Percentiles rank a stretch among this genome's conserved stretches.
Conservation (phyloP, 1,284 basidiomycete genomes). For the Caloboletus firmus region DNA sequence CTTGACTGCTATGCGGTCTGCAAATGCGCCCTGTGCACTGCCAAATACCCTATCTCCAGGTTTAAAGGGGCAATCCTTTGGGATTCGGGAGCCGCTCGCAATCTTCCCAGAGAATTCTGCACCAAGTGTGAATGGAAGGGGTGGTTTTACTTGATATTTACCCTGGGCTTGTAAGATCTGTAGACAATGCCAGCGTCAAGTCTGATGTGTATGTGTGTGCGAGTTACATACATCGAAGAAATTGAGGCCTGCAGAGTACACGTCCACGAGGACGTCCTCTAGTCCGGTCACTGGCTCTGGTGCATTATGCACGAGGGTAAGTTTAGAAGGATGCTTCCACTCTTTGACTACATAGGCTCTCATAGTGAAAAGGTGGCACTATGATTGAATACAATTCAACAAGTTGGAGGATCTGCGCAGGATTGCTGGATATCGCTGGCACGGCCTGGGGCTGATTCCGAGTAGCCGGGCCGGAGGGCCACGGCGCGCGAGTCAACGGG, state of each 20-base stretch:
- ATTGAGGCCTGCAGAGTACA: constrained; percentile 76
- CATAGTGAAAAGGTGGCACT: constrained; percentile 56
- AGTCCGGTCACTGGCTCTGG: constrained; percentile 57
- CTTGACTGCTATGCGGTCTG: constrained; percentile 64
- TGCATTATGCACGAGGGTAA: constrained; percentile 56
- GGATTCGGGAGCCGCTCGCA: constrained; percentile 74
- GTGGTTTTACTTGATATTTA: constrained; percentile 83
- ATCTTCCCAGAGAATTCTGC: constrained; percentile 87
- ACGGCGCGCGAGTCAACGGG: no score
- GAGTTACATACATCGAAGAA: constrained; percentile 68
- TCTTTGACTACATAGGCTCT: constrained; percentile 76
- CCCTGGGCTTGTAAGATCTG: constrained; percentile 86
- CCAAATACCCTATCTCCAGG: constrained; percentile 91
- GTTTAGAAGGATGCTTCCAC: constrained; percentile 72
- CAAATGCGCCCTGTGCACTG: constrained; percentile 77
- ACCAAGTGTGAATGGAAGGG: constrained; percentile 82
- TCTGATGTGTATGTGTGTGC: background rate
- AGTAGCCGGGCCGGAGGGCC: no score
- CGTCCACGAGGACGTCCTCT: constrained; percentile 77
- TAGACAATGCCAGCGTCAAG: background rate
- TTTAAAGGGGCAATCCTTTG: constrained; percentile 76
- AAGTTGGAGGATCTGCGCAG: no score
- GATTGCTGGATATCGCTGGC: no score
- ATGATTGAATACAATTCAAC: no score
- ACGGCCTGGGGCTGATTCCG: no score